Conservation (phyloP, 2,329 filamentous ascomycete species). For the Aspergillus intermedius region DNA sequence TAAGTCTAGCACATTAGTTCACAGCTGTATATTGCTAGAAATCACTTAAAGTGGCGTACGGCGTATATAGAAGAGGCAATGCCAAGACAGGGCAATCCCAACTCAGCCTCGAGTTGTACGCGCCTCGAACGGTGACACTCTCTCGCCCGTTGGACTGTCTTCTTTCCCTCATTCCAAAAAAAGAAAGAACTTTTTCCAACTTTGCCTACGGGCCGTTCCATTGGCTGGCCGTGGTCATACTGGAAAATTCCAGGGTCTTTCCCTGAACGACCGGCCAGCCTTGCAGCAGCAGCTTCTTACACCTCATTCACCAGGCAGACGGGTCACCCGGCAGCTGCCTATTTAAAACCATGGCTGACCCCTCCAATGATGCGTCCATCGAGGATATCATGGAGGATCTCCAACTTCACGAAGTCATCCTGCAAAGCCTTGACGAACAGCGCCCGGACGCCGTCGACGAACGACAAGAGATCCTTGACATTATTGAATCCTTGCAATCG, state of each 20-base stretch:
- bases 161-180: too few relatives aligned
- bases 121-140: too few relatives aligned
- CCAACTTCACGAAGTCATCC: constrained; percentile 25
- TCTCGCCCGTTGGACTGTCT: too few relatives aligned
- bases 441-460: constrained; percentile 19
- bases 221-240: not conserved
- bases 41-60: too few relatives aligned
- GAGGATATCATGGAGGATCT: constrained; percentile 26
- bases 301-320: not conserved
- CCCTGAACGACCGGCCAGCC: not conserved
- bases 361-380: constrained; percentile 11
- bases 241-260: not conserved
- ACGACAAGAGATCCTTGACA: constrained; percentile 20
- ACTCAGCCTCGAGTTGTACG: too few relatives aligned
- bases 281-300: not conserved
- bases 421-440: constrained; percentile 22
- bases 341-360: not conserved
- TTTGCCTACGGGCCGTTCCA: not conserved
- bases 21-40: too few relatives aligned
- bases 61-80: too few relatives aligned
- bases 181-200: too few relatives aligned
- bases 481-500: constrained; percentile 18
- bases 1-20: too few relatives aligned
- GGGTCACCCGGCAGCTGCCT: not conserved
- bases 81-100: too few relatives aligned